A percentile compares a stretch with the other conserved stretches of the same genome.
These are phyloP conservation scores for Waitea zeae DNA, from an alignment of 1,284 basidiomycete genomes.

Conservation along the genomic window DNA sequence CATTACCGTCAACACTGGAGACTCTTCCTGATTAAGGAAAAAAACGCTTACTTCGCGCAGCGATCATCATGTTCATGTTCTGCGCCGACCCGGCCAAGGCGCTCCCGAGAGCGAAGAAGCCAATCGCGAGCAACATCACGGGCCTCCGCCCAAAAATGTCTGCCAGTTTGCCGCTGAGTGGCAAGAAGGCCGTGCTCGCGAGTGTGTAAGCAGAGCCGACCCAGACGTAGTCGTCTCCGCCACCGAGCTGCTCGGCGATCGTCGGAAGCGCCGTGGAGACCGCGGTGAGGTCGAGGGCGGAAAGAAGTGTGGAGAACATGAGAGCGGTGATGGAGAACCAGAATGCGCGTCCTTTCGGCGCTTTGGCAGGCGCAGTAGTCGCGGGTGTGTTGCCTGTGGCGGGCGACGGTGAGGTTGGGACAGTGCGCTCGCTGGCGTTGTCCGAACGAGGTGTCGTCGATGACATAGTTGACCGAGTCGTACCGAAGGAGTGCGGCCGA, in stretches of 20 bases:
- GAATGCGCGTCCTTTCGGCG: slow-evolving; percentile 5
- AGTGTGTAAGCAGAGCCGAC: slow-evolving; percentile 13
- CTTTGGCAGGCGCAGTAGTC: too few species aligned
- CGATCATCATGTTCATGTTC: slow-evolving; percentile 19
- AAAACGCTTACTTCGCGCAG: slow-evolving; percentile 11
- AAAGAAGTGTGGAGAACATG: slow-evolving; percentile 5
- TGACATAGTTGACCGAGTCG: too few species aligned
- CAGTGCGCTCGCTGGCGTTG: too few species aligned
- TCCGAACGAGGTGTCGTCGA: too few species aligned
- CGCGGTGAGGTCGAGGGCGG: slow-evolving; percentile 9
- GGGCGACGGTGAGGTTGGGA: too few species aligned
- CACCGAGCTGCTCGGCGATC: slow-evolving; percentile 13
- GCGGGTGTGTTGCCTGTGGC: too few species aligned
- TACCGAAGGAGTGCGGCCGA: too few species aligned
- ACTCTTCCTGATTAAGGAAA: neutral
- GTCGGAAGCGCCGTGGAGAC: slow-evolving; percentile 16
- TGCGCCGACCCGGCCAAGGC: slow-evolving; percentile 18
- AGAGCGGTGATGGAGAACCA: slow-evolving; percentile 8
- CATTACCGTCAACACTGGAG: neutral
- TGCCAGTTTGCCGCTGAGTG: slow-evolving; percentile 13
- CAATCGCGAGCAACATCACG: slow-evolving; percentile 15
- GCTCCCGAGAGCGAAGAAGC: slow-evolving; percentile 19
- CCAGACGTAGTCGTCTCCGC: slow-evolving; percentile 15
- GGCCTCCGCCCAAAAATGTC: slow-evolving; percentile 16
- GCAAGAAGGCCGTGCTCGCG: slow-evolving; percentile 12